These are phyloP conservation scores for Neopestalotiopsis sp. DNA, from an alignment of 2,329 filamentous ascomycete species.

Conservation along the genomic window DNA sequence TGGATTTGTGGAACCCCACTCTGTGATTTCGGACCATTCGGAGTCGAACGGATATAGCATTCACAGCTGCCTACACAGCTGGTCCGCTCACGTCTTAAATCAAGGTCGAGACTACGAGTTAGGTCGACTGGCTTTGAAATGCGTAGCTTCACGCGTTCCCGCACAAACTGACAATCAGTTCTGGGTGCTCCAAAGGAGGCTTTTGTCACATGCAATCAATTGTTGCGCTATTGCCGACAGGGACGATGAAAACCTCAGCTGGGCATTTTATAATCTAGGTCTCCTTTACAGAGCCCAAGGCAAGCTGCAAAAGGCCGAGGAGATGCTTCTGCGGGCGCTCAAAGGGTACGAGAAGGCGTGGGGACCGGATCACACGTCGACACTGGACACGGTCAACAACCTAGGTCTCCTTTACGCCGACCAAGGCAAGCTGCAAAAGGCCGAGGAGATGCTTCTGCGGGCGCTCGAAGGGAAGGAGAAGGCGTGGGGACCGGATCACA, in stretches of 20 bases:
- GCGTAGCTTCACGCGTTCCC: slow-evolving; percentile 23
- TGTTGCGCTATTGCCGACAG: slow-evolving; percentile 14
- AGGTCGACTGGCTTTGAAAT: slow-evolving; percentile 20
- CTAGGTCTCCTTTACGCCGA: background rate
- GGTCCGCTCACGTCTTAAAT: slow-evolving; percentile 24
- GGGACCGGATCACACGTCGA: slow-evolving; percentile 14
- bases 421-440: background rate
- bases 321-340: slow-evolving; percentile 10
- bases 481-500: slow-evolving; percentile 15
- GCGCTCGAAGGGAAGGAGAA: slow-evolving; percentile 8
- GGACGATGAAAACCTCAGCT: slow-evolving; percentile 17
- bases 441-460: slow-evolving; percentile 8
- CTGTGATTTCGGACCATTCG: background rate
- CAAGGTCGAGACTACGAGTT: slow-evolving; percentile 20
- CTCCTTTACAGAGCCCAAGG: background rate
- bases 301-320: slow-evolving; percentile 1
- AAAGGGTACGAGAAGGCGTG: slow-evolving; percentile 6
- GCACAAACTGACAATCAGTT: slow-evolving; percentile 12
- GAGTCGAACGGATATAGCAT: slow-evolving; percentile 22
- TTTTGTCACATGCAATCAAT: slow-evolving; percentile 23
- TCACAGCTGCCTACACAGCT: slow-evolving; percentile 35
- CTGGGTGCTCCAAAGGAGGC: slow-evolving; percentile 24
- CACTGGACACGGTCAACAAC: slow-evolving; percentile 19
- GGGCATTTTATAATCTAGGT: slow-evolving; percentile 16
- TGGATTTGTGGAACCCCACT: slow-evolving; percentile 19